Evolutionary conservation across 768 basidiomycete genomes (phyloP), one percentile per base, ranked within the genome.

Genomic region (Grammothele lineata): DNA sequence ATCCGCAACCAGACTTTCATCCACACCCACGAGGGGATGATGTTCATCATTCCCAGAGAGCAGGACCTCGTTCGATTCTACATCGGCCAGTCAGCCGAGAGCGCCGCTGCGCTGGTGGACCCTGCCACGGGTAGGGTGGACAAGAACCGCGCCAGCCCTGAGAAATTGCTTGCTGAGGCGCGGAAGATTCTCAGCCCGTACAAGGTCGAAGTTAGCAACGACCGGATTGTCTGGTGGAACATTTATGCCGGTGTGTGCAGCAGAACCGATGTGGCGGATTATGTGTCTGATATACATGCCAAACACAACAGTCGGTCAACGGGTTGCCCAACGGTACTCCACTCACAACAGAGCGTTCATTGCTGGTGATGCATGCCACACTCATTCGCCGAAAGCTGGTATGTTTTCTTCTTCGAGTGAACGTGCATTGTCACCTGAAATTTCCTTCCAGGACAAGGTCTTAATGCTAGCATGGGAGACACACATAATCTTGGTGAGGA

Each of bases 231-330:
- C 27, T 78, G 77, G 76, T 76, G 72, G 71, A 77, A 77, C 14
- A 44, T 74, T 0, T 80, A 78, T 48, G 67, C 71, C 50, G 36
- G 10, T 41, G 19, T 9, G 38, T 12, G 8, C 7, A 30, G 27
- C n/a, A n/a, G n/a, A n/a, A n/a, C n/a, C n/a, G n/a, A n/a, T n/a
- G 7, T 30, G 27, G 14, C 14, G 27, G 14, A 30, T 30, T 7
- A 7, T 30, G 27, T 14, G 27, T 30, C n/a, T n/a, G n/a, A n/a
- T n/a, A n/a, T n/a, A n/a, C n/a, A n/a, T n/a, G n/a, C n/a, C n/a
- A n/a, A n/a, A n/a, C n/a, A n/a, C n/a, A n/a, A 62, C 26, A 77
- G 78, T 80, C 39, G 77, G 77, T 2, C 78, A 81, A 58, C 72
- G 80, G 1, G 73, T 81, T 4, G 76, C 78, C 9, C 68, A 76